Conservation (phyloP, 1,284 basidiomycete genomes). For the Fomitopsis schrenkii region DNA sequence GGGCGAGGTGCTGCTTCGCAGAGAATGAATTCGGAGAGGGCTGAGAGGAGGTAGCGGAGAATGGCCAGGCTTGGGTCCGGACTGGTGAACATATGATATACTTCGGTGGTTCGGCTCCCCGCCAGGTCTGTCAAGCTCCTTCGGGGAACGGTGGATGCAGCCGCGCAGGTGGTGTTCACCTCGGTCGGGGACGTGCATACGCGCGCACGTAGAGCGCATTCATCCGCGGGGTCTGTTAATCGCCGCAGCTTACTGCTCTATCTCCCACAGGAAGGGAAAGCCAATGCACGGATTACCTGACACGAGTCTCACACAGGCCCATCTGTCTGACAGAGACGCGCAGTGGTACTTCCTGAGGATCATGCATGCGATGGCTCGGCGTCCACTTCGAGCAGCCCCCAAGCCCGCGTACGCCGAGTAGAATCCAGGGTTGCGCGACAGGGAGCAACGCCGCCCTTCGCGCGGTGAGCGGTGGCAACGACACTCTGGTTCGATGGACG, state of each 20-base stretch:
- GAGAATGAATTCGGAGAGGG: neutral
- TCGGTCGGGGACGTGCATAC: neutral
- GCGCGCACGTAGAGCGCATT: conserved; percentile 3
- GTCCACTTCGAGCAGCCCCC: neutral
- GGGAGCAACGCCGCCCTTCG: neutral
- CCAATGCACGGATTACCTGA: neutral
- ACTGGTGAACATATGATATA: neutral
- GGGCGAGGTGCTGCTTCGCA: neutral
- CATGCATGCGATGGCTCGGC: neutral
- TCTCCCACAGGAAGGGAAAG: conserved; percentile 3
- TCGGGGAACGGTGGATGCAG: neutral
- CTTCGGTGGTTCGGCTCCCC: neutral
- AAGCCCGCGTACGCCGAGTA: neutral
- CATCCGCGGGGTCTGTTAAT: conserved; percentile 4
- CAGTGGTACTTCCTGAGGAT: neutral
- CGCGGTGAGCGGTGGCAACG: neutral
- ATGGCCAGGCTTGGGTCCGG: neutral
- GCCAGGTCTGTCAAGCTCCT: neutral
- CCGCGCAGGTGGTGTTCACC: neutral
- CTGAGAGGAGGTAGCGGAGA: neutral
- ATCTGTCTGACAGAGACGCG: neutral
- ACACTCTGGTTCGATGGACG: neutral
- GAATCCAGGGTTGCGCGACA: neutral
- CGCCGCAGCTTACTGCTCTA: conserved; percentile 7
- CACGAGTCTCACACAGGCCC: neutral